Base-by-base conservation (phyloP, 2,329 filamentous ascomycete genomes). In the Phialophora macrospora region DNA sequence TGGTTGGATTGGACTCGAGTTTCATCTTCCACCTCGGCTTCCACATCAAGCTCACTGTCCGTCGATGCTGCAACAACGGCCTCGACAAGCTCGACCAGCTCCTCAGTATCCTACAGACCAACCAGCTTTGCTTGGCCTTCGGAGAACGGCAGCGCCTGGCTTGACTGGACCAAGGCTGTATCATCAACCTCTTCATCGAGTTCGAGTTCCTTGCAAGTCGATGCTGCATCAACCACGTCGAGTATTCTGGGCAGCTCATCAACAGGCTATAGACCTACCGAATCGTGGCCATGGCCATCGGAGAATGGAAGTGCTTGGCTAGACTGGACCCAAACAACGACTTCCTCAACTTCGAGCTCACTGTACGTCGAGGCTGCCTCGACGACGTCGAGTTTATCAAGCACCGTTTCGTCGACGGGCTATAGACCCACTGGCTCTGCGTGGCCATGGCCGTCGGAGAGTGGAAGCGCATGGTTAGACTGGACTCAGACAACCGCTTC, bases 231-330 rank as follows among this genome's bases (percentile, higher is more conserved):
- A n/a, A 48, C 38, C n/a, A 28, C 55, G n/a, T 44, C 55, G 6
- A 58, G 32, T 24, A 20, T 44, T n/a, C 8, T 38, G 55, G 9
- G 48, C 22, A 28, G 11, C 26, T 52, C 48, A 26, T 26, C 48
- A 28, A 52, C 54, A 24, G 54, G 54, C 26, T 56, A 34, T 12
- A 38, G 34, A 24, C 54, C 22, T 17, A 17, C 32, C 7, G 55
- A 17, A 14, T 38, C 24, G 8, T 55, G 48, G 48, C 48, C 20
- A 26, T 57, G 55, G 56, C 56, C 56, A 14, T 59, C 56, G 17
- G 38, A 59, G n/a, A 60, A 17, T 49, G 57, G 46, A 6, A 60
- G 44, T 14, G 44, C 20, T 11, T 60, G 57, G 57, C 57, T 62
- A 38, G 60, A 62, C 22, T 62, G 60, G 60, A 62, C 49, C 26